Conservation (phyloP, 164 flowering plant genomes). For the Brasenia schreberi region DNA sequence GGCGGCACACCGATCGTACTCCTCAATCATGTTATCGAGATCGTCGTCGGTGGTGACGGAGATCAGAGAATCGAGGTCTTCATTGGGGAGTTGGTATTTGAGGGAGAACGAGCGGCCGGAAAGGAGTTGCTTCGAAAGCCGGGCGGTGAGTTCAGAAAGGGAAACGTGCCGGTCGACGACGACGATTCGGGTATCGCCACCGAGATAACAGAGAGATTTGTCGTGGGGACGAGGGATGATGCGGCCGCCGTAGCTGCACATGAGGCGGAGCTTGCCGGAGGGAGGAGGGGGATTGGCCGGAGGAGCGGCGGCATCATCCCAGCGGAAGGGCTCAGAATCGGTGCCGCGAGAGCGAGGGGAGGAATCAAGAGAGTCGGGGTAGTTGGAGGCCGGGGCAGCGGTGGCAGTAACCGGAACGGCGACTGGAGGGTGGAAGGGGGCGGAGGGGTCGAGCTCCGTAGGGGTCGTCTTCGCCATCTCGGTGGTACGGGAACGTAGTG, state of each 20-base stretch:
- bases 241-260: conserved; percentile 95
- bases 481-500: neutral
- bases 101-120: conserved; percentile 37
- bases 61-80: conserved; percentile 80
- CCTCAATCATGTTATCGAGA: conserved; percentile 92
- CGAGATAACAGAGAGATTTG: conserved; percentile 74
- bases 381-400: neutral
- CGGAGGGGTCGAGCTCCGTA: conserved; percentile 19
- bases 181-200: conserved; percentile 86
- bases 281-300: conserved; percentile 21
- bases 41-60: conserved; percentile 88
- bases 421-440: conserved; percentile 22
- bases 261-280: conserved; percentile 50
- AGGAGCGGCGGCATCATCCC: conserved; percentile 28
- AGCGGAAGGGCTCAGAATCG: conserved; percentile 27
- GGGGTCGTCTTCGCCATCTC: neutral
- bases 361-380: conserved; percentile 20
- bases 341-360: conserved; percentile 51
- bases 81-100: conserved; percentile 84
- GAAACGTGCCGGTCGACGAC: conserved; percentile 59
- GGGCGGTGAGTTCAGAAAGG: conserved; percentile 38
- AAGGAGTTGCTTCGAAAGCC: conserved; percentile 50
- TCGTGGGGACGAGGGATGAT: conserved; percentile 89
- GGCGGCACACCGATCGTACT: conserved; percentile 54
- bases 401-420: neutral